Evolutionary conservation across 2,329 filamentous ascomycete species (phyloP).

Genomic region (Thielaviopsis punctulata): DNA sequence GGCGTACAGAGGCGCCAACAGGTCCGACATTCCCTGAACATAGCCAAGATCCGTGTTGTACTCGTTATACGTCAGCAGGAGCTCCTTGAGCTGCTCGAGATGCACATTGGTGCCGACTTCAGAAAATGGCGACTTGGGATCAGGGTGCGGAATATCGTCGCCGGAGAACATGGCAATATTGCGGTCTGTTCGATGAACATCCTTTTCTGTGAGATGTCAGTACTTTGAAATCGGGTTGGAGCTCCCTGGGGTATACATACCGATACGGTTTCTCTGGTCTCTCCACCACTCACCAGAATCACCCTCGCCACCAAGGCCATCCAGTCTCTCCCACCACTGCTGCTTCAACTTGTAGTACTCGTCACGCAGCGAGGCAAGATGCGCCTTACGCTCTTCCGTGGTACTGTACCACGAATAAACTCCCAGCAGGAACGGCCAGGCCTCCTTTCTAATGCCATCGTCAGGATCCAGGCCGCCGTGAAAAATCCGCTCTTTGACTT

Average conservation of each 20-base stretch:
- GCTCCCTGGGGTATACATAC: conserved; percentile 34
- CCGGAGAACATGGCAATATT: conserved; percentile 89
- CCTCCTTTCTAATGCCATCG: conserved; percentile 87
- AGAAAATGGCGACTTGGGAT: conserved; percentile 88
- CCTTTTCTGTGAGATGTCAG: conserved; percentile 55
- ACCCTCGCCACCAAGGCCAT: conserved; percentile 61
- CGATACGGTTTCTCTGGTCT: conserved; percentile 82
- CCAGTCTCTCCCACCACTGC: conserved; percentile 86
- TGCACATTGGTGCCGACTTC: conserved; percentile 90
- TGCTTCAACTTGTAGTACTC: conserved; percentile 90
- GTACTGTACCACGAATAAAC: conserved; percentile 91
- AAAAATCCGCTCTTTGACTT: conserved; percentile 94
- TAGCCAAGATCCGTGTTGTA: conserved; percentile 92
- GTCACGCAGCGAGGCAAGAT: conserved; percentile 72
- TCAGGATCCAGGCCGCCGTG: conserved; percentile 80
- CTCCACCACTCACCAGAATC: conserved; percentile 92
- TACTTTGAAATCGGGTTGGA: neutral
- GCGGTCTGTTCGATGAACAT: conserved; percentile 92
- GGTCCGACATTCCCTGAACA: conserved; percentile 96
- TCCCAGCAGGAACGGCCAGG: conserved; percentile 85
- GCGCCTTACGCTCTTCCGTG: conserved; percentile 63
- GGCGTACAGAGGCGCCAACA: conserved; percentile 88
- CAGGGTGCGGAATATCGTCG: conserved; percentile 90
- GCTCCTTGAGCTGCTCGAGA: conserved; percentile 97
- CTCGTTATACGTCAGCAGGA: conserved; percentile 96